A percentile compares a stretch with the other conserved stretches of the same genome.
These are phyloP conservation scores for Aspergillus sclerotiicarbonarius DNA, from an alignment of 495 filamentous ascomycete species.

Conservation along the genomic window DNA sequence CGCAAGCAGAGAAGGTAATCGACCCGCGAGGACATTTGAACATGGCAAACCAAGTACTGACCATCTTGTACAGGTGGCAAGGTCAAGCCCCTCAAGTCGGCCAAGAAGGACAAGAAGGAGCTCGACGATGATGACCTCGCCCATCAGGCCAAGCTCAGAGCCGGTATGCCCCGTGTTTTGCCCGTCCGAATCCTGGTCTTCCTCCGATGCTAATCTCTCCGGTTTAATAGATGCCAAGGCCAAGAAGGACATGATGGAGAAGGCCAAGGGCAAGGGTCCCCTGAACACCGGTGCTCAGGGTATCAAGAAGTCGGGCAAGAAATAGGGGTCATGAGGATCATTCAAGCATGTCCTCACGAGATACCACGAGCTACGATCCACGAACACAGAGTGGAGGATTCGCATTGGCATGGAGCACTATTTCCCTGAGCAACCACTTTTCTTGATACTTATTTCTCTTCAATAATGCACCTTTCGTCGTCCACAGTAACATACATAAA, in stretches of 20 bases:
- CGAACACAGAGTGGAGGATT: conserved; percentile 16
- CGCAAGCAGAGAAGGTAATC: conserved; percentile 62
- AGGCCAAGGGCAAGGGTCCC: conserved; percentile 58
- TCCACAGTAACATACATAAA: neutral
- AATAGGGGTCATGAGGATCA: conserved; percentile 45
- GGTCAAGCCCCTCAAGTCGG: conserved; percentile 76
- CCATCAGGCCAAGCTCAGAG: conserved; percentile 69
- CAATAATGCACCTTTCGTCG: conserved; percentile 2
- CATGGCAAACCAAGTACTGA: conserved; percentile 4
- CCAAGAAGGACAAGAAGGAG: conserved; percentile 75
- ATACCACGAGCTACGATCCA: conserved; percentile 34
- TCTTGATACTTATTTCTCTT: conserved; percentile 12
- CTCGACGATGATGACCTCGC: conserved; percentile 75
- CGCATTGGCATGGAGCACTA: conserved; percentile 16
- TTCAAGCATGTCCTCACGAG: conserved; percentile 26
- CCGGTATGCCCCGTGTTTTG: conserved; percentile 50
- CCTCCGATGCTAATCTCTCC: neutral
- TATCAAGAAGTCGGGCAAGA: conserved; percentile 92
- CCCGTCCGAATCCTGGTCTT: neutral
- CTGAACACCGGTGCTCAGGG: conserved; percentile 74
- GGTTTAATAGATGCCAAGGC: conserved; percentile 65
- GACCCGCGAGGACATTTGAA: neutral
- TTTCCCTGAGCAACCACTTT: conserved; percentile 14
- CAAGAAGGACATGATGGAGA: conserved; percentile 68
- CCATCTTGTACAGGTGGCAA: conserved; percentile 64